Base-by-base conservation (phyloP, 2,329 filamentous ascomycete species). In the Apiospora malaysiana region DNA sequence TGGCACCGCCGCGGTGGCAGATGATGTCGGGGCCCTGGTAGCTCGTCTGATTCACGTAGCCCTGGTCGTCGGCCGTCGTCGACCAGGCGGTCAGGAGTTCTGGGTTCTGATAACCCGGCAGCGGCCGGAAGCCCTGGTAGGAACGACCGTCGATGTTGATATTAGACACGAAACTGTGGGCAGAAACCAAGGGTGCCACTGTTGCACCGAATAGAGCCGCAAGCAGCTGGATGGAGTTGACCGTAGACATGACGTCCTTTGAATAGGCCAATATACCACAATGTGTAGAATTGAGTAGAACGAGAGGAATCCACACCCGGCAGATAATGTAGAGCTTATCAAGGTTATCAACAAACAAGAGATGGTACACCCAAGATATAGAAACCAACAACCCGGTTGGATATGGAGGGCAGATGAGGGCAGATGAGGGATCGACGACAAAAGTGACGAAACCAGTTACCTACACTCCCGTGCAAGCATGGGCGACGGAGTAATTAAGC, bases 41-140 rank as follows among this genome's bases (percentile, higher is more conserved):
- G 70, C 78, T 78, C 9, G 79, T 75, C 47, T 78, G 78, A 21
- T 79, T 84, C 25, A 85, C 83, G 71, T 83, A 83, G 71, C 84
- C 83, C 74, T 83, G 82, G 70, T 81, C 81, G 32, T 76, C 76
- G 23, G 75, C 78, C 10, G 74, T 75, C n/a, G 77, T 78, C 27
- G 74, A 76, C 79, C 78, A 81, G 8, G 77, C 78, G 0, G 78
- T 72, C 16, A 73, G 72, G 23, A 75, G 67, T 2, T 74, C 73
- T 23, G 75, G 68, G 6, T 73, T 68, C 42, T 74, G 66, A 7
- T 74, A 74, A 1, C 73, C 59, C 5, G 75, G 70, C 12, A 70
- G 66, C 6, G 77, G 76, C 32, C 68, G 71, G 65, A 76, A 79
- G 45, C 78, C 78, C 49, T 74, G 68, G 70, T 78, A 79, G n/a